Evolutionary conservation across 768 basidiomycete species (phyloP), one percentile per base, ranked within the genome.

Genomic region (Phaffia australis): DNA sequence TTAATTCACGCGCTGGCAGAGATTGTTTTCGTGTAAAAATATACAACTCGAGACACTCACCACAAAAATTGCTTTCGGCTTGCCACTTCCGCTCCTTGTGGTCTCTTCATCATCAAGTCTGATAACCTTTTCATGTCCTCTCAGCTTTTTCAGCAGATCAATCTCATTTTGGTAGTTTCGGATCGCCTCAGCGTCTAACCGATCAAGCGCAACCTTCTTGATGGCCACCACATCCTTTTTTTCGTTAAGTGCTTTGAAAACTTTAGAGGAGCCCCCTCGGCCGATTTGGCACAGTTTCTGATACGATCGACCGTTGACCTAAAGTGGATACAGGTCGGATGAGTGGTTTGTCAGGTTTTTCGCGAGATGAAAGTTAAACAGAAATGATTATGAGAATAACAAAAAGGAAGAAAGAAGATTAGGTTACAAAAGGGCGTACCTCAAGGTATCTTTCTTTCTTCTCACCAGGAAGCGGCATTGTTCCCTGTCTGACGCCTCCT

Each of bases 141-240:
- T 85, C n/a, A 99, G 80, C n/a, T 92, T 84, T 73, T 90, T 89
- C 48, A 99, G 81, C 58, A 99, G 79, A 15, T 86, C 84, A 67
- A 98, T 97, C 80, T 99, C 94, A 75, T 97, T 97, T 83, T 90
- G 87, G 77, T 94, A 99, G 18, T 89, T 87, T 62, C 81, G 84
- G 79, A 94, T 86, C 23, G 90, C 89, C 70, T 95, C 92, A 2
- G 83, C 76, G 71, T 98, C 94, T 58, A 72, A 72, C 74, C 86
- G 86, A 75, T 94, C 90, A 25, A 98, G 80, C 19, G 87, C 83
- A 48, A 98, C 93, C 63, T 87, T 85, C 76, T 99, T 99, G 74
- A 99, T 82, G 14, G 94, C 94, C 72, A 83, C 90, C 47, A 98
- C 80, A 72, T 88, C 85, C 46, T 83, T 87, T 56, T 81, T 79